Evolutionary conservation across 805 yeast species (phyloP), one percentile per base, ranked within the genome.

Genomic region (Saturnispora quitensis): DNA sequence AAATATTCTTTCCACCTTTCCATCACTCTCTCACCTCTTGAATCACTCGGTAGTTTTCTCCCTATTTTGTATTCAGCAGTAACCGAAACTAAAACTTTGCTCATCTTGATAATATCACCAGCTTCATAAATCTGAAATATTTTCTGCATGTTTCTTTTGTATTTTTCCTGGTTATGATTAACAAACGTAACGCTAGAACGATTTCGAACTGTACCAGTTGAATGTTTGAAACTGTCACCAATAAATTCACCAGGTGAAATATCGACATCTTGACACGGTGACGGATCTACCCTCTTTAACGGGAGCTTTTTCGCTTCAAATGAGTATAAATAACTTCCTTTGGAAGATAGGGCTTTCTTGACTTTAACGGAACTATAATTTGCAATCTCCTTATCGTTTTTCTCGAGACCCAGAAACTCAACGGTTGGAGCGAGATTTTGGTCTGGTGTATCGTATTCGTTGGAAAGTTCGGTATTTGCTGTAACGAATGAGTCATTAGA

Each of bases 1-100:
- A 80, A 69, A 61, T 81, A 87, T 62, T 90, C 97, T 54, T 75
- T 79, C 93, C 97, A 89, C 46, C 89, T 68, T 52, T 86, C 90
- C 9, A 73, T 55, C 1, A 86, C 74, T 49, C 84, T 67, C 40
- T 78, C 79, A 25, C 73, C 70, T 1, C 60, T 54, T 5, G 71
- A 64, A 12, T 73, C 61, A 33, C 56, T 62, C 28, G 56, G 57
- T 5, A 43, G 20, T 15, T 25, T 48, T 6, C 40, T 27, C 6
- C 38, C 40, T 20, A 42, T 50, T 18, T 49, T 46, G 25, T 56
- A 58, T 7, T 47, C 82, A 17, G 81, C 75, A 68, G 81, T 68
- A 1, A 65, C 66, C 43, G 62, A 51, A 0, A 87, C 87, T 18
- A 90, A 68, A 80, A 86, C 80, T 59, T 76, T 80, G 53, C 85